Base-by-base conservation (phyloP, 2,329 filamentous ascomycete genomes). In the Ustulina deusta region DNA sequence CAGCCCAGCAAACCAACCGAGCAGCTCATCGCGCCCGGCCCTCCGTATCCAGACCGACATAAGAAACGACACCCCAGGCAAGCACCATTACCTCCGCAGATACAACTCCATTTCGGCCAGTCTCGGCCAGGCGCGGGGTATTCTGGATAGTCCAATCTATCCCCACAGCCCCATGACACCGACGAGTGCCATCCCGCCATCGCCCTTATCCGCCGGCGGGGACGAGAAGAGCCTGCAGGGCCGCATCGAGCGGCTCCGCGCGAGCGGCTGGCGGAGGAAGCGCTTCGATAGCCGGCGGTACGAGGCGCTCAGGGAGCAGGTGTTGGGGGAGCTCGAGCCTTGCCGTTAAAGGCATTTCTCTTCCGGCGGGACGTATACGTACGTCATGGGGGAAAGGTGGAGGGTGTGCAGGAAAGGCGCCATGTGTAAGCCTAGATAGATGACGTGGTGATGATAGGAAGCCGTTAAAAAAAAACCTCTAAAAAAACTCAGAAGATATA, bases 201-300 rank as follows among this genome's bases (percentile, higher is more conserved):
- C 64, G 38, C 59, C 65, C 17, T 65, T 65, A 9, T 65, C 66
- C n/a, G 59, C 74, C 11, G 70, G 63, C 15, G 69, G 74, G 27
- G 61, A 63, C n/a, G 75, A 74, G 51, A 65, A 68, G 57, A 69
- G 61, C 17, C 77, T 87, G 2, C 79, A 81, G 65, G 80, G 83
- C 6, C 82, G 87, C 27, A 88, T 89, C 70, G 85, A 87, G 77
- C 81, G 83, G 10, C 77, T 89, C 11, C 83, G 85, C 22, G 82
- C 82, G n/a, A 81, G 73, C 57, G 86, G 86, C 2, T 89, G 87
- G 87, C 82, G 82, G 73, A 79, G 87, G 32, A 83, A 83, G 71
- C 83, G 87, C 25, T 89, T 89, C 70, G 84, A 89, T 68, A 78
- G 79, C 6, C 76, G 79, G 51, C 81, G 84, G 42, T 89, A 89